Percentiles rank a stretch among this genome's conserved stretches.
These are phyloP conservation scores for Sphagnurus paluster DNA, from an alignment of 1,284 basidiomycete species.

Conservation along the genomic window DNA sequence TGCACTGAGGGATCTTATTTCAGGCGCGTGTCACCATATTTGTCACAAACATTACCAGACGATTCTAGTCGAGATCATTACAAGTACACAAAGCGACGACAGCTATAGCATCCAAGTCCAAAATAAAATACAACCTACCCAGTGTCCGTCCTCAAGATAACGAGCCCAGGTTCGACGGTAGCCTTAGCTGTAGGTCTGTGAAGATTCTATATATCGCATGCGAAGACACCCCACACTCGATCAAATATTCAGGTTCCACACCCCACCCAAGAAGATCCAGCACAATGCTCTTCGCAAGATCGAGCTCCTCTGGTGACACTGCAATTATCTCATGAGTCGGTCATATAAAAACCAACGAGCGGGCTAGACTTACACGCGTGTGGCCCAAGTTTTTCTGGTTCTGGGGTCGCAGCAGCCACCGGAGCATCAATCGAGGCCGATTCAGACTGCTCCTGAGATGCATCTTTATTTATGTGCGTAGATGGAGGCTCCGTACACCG, in stretches of 20 bases:
- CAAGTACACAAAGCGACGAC: not conserved
- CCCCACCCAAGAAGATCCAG: slow-evolving; percentile 47
- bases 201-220: slow-evolving; percentile 38
- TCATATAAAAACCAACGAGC: not conserved
- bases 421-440: not conserved
- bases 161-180: slow-evolving; percentile 27
- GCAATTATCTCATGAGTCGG: not conserved
- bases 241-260: slow-evolving; percentile 42
- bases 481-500: not conserved
- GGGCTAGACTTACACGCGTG: slow-evolving; percentile 9
- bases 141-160: slow-evolving; percentile 6
- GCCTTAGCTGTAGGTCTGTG: slow-evolving; percentile 37
- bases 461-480: not conserved
- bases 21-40: slow-evolving; percentile 14
- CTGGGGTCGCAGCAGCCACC: not conserved
- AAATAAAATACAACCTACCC: not conserved
- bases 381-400: not conserved
- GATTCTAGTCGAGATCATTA: too few relatives aligned
- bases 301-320: slow-evolving; percentile 36
- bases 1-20: slow-evolving; percentile 1
- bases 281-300: slow-evolving; percentile 39
- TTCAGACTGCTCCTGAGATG: not conserved
- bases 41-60: too few relatives aligned
- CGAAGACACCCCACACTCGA: slow-evolving; percentile 40
- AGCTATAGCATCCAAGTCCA: too few relatives aligned